Conservation (phyloP, 345 rosid genomes). For the Iberis pinnata region DNA sequence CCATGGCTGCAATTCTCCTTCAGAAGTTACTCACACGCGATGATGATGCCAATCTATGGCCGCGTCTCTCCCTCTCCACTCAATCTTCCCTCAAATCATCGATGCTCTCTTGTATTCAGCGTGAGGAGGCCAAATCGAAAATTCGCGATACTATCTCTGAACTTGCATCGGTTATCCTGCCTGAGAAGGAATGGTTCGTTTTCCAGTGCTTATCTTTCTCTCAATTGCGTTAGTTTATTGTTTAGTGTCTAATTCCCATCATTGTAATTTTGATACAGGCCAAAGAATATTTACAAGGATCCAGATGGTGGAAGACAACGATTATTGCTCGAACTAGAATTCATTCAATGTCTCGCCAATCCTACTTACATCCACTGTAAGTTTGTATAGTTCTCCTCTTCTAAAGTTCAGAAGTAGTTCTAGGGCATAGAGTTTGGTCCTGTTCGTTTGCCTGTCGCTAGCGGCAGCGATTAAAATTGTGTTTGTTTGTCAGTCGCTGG, state of each 20-base stretch:
- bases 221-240: too few relatives aligned
- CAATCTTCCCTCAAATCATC: constrained; percentile 79
- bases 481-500: too few relatives aligned
- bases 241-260: constrained; percentile 52
- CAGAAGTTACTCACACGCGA: constrained; percentile 89
- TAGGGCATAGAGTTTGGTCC: neutral
- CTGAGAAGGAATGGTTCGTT: constrained; percentile 90
- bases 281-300: constrained; percentile 62
- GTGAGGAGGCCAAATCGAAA: constrained; percentile 74
- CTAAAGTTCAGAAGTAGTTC: neutral
- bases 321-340: constrained; percentile 83
- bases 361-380: constrained; percentile 95
- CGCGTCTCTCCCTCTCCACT: constrained; percentile 56
- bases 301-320: constrained; percentile 87
- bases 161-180: constrained; percentile 79
- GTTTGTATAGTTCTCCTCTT: too few relatives aligned
- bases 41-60: constrained; percentile 86
- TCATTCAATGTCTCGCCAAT: constrained; percentile 89
- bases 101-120: constrained; percentile 65
- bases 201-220: constrained; percentile 92
- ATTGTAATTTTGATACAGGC: constrained; percentile 32
- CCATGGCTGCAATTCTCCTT: constrained; percentile 93
- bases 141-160: constrained; percentile 91
- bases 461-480: too few relatives aligned
- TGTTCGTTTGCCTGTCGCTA: too few relatives aligned